Conservation (phyloP, 148 eudicot species). For the Agrostemma githago region DNA sequence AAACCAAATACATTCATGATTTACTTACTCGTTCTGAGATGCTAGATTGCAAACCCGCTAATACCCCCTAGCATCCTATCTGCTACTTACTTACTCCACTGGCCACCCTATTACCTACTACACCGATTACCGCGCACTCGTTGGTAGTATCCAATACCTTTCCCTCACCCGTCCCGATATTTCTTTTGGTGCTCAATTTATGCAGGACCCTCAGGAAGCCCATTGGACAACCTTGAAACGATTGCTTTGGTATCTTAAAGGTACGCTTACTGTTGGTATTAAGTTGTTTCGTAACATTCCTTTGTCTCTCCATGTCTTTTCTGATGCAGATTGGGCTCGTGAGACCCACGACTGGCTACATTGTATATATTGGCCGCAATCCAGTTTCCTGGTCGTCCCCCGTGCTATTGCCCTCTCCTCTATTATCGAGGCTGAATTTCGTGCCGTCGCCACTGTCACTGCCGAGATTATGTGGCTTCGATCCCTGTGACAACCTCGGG, state of each 20-base stretch:
- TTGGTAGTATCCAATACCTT: conserved; percentile 5
- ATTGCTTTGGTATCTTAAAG: background rate
- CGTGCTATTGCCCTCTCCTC: background rate
- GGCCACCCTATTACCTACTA: background rate
- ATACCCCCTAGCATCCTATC: background rate
- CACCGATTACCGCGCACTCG: background rate
- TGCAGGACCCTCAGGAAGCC: background rate
- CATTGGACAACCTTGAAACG: background rate
- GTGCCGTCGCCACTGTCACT: background rate
- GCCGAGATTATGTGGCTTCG: background rate
- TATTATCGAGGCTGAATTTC: background rate
- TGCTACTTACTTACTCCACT: background rate
- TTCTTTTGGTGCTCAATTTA: conserved; percentile 5
- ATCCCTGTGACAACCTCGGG: background rate
- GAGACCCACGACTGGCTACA: background rate
- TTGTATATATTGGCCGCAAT: background rate
- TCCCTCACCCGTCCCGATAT: conserved; percentile 1
- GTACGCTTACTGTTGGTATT: background rate
- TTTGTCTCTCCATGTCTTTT: background rate
- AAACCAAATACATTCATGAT: background rate
- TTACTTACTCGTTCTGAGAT: background rate
- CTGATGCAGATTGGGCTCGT: background rate
- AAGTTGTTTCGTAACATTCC: background rate
- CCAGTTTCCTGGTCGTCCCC: background rate
- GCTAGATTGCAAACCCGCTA: background rate